Evolutionary conservation across 805 yeast species (phyloP), one percentile per base, ranked within the genome.

Genomic region (Wickerhamiella kazuoi): DNA sequence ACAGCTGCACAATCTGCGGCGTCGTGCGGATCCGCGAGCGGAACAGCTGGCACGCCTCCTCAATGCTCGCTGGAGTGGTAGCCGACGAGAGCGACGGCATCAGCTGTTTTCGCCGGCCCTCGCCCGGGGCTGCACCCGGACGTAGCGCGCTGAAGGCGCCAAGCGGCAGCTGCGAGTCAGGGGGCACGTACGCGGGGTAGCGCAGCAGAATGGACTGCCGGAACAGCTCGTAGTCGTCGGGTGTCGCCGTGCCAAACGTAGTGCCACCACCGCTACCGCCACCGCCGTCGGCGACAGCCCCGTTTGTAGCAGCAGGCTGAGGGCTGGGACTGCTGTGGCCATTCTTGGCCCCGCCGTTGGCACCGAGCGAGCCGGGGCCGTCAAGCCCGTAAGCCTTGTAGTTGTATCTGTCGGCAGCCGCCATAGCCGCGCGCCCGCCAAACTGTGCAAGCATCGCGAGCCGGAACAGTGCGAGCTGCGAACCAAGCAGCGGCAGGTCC

Each of bases 221-320:
- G 51, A 80, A 84, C 5, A 79, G 73, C 50, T 74, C 76, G 52
- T 81, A 87, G 46, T 86, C 94, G n/a, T 81, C 57, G 0, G 94
- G 94, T 0, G 94, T 75, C 8, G 86, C 76, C 0, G 65, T 36
- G 68, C 59, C 35, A 49, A 9, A 6, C 16, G 14, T 24, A 20
- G 26, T 13, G 5, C 7, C 15, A 21, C n/a, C 54, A n/a, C n/a
- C n/a, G n/a, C n/a, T 30, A 61, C 38, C 21, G 50, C 9, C 31
- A 21, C 19, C 21, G 28, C 3, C n/a, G 26, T 35, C 21, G 44
- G 39, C 13, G 46, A 43, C 21, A 35, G 33, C n/a, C 23, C 23
- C 35, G 40, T 46, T n/a, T 6, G 26, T 7, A 11, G 11, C 6
- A 6, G 26, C 40, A 41, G 41, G 6, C 30, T 29, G 20, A 19